Evolutionary conservation across 257 asterid species (phyloP), one percentile per base, ranked within the genome.

Genomic region (Petunia secreta): DNA sequence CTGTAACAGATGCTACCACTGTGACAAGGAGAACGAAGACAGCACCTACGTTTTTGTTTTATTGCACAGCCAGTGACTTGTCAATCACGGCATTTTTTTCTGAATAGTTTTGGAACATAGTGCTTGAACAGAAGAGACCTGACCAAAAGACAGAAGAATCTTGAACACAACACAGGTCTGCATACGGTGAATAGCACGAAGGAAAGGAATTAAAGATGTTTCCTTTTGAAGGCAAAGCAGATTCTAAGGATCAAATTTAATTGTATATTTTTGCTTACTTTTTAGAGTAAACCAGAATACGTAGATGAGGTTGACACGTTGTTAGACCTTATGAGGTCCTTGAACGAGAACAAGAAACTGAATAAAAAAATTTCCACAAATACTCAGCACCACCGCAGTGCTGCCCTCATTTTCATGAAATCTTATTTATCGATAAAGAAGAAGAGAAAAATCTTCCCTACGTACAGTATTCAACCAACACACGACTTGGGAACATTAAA

Each of bases 361-460:
- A 13, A 13, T 11, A 38, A 65, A 6, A 13, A 43, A 6, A 36
- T 14, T 14, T 11, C 5, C 1, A 36, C 39, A 66, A 6, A 66
- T 14, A 40, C 13, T 14, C 36, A 66, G 74, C 6, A 40, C 52
- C 74, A 40, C 40, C 34, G 39, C 40, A 66, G 74, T 14, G 52
- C 53, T 66, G 16, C 53, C 13, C 74, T 40, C 74, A 66, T 66
- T 66, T 66, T 14, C 39, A 66, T 66, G 36, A 66, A 66, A 40
- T 14, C 5, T 14, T 66, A 66, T 36, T 25, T 66, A 66, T 13
- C 15, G 52, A 40, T 40, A 40, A 66, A 48, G 25, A 0, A 25
- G 25, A 25, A 25, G 25, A 25, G 25, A 25, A 25, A 25, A 25
- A 25, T 25, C 25, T 25, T 25, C 25, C 25, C 25, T 25, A 25